phyloP scores from a whole-genome alignment of 1,284 basidiomycete genomes.

The Ceratobasidium sp. region DNA sequence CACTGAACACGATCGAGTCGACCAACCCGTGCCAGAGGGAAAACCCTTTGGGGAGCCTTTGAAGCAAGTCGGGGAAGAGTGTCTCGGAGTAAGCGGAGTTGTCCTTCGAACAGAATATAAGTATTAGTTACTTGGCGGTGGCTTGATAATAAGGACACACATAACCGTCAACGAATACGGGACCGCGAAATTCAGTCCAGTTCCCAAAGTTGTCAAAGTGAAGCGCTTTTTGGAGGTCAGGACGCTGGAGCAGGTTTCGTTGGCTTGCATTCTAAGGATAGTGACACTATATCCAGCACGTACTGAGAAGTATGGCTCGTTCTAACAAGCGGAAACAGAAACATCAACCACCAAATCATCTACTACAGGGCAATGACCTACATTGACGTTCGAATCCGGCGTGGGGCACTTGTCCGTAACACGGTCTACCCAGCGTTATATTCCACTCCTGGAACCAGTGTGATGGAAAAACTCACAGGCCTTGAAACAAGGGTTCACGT shows the following conservation, averaged over 20 bases:
- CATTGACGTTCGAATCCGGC: too few species aligned
- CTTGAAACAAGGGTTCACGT: constrained; percentile 52
- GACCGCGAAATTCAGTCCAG: constrained; percentile 52
- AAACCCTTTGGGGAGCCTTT: constrained; percentile 52
- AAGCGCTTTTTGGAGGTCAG: constrained; percentile 54
- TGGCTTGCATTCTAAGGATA: background rate
- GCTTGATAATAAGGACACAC: background rate
- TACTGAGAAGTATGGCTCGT: too few species aligned
- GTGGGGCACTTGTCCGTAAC: constrained; percentile 11
- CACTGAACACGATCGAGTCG: constrained; percentile 53
- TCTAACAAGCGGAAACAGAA: too few species aligned
- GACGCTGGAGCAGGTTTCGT: constrained; percentile 47
- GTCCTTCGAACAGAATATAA: constrained; percentile 42
- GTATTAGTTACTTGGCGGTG: too few species aligned
- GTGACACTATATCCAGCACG: too few species aligned
- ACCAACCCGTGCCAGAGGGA: constrained; percentile 48
- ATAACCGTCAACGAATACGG: constrained; percentile 48
- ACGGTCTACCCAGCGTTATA: too few species aligned
- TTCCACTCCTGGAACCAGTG: too few species aligned
- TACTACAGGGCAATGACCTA: too few species aligned
- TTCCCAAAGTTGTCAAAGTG: constrained; percentile 52
- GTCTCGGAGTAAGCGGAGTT: constrained; percentile 53
- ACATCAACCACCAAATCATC: too few species aligned
- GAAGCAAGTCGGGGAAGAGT: constrained; percentile 53
- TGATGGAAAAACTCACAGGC: constrained; percentile 38